Base-by-base conservation (phyloP, 2,329 filamentous ascomycete species). In the Calonectria hawksworthii region DNA sequence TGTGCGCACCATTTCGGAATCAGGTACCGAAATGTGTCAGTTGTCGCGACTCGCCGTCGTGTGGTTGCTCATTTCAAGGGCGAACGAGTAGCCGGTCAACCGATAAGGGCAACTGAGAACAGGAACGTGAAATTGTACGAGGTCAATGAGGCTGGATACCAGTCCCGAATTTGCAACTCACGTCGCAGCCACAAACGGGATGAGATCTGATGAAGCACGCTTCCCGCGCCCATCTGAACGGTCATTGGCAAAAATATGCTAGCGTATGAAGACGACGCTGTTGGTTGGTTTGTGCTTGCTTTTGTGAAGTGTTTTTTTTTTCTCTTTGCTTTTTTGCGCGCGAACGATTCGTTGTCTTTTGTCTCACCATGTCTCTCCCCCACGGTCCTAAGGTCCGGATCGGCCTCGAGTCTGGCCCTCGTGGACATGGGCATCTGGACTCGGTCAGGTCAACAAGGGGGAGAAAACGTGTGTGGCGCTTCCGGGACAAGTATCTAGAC, bases 81-180 rank as follows among this genome's bases (percentile, higher is more conserved):
- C 30, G 38, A 54, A 54, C 23, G 34, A 21, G 36, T 30, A 41
- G 54, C 56, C 47, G n/a, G 34, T 16, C 44, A 28, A 51, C 44
- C 34, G 50, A 38, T 54, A 28, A 44, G 28, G 50, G 68, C 50
- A 61, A 50, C 10, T 51, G 4, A 36, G 41, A 32, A 63, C 34
- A 71, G 72, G 76, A 78, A 80, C 76, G 74, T 74, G 64, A 28
- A 47, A 70, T 47, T 63, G 38, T 30, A 3, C 47, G 47, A 44
- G 8, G 21, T 74, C 69, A 76, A 75, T 75, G 73, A 80, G 32
- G 44, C 13, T 50, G 32, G 79, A 80, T 80, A 47, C 79, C 77
- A 81, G 77, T 67, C 68, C 56, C 41, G 30, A 76, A 75, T 77
- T 74, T 70, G 52, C 65, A 72, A 38, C n/a, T 54, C 56, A 54